These are phyloP conservation scores for Gleditsia sinensis DNA, from an alignment of 306 rosid species.

Conservation along the genomic window DNA sequence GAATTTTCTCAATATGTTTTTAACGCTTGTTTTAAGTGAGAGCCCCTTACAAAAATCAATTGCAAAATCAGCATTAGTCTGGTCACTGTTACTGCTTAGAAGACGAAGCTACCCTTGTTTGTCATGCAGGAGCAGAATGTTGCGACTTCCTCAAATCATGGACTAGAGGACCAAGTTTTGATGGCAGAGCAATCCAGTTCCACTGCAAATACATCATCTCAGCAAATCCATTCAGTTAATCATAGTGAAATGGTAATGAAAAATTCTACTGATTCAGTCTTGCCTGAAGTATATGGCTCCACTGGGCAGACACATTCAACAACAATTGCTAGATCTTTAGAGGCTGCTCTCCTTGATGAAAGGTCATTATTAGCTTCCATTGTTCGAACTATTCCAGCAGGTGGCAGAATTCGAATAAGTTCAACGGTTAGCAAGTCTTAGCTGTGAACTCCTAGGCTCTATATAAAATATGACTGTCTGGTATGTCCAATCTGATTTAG, in stretches of 20 bases:
- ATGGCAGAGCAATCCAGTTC: conserved; percentile 56
- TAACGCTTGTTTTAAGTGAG: neutral
- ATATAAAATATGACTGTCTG: neutral
- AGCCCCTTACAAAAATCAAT: neutral
- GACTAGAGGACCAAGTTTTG: conserved; percentile 50
- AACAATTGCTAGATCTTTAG: conserved; percentile 50
- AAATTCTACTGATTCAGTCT: conserved; percentile 49
- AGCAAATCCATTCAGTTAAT: conserved; percentile 48
- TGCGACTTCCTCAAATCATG: conserved; percentile 46
- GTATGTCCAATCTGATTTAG: neutral
- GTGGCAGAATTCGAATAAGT: conserved; percentile 85
- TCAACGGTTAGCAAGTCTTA: conserved; percentile 68
- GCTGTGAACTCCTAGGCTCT: conserved; percentile 22
- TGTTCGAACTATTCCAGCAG: conserved; percentile 96
- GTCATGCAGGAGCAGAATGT: conserved; percentile 57
- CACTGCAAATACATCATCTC: conserved; percentile 50
- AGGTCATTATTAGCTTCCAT: conserved; percentile 81
- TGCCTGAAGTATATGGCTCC: conserved; percentile 59
- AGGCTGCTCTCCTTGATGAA: conserved; percentile 76
- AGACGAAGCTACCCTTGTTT: conserved; percentile 14
- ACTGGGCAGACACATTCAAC: conserved; percentile 44
- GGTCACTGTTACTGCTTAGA: conserved; percentile 11
- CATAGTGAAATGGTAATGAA: conserved; percentile 45
- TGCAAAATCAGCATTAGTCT: neutral
- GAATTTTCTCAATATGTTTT: neutral